Conservation (phyloP, 345 rosid genomes). For the Lagerstroemia speciosa region DNA sequence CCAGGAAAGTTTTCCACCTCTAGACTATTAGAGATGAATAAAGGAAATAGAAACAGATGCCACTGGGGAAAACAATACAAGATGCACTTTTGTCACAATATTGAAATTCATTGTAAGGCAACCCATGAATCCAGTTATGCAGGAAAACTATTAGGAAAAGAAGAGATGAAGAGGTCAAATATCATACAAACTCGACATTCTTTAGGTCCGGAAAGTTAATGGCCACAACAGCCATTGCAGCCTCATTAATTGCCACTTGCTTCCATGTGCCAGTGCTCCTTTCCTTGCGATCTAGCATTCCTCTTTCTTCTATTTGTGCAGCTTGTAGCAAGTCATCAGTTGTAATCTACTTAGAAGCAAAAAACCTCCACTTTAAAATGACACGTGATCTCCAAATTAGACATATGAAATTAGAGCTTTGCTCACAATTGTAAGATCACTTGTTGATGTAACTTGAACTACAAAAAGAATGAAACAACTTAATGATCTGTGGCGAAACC, state of each 20-base stretch:
- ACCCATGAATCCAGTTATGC: not conserved
- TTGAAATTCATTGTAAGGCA: not conserved
- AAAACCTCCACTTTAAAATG: not conserved
- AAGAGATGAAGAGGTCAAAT: slow-evolving; percentile 8
- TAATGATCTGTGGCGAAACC: not conserved
- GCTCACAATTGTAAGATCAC: not conserved
- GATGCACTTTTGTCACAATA: not conserved
- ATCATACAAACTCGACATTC: slow-evolving; percentile 76
- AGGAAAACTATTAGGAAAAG: not conserved
- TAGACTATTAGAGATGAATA: not conserved
- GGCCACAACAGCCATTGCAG: slow-evolving; percentile 91
- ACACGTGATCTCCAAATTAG: not conserved
- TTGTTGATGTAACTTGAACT: not conserved
- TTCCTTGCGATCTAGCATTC: slow-evolving; percentile 79
- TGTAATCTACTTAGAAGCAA: slow-evolving; percentile 56
- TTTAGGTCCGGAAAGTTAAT: slow-evolving; percentile 87
- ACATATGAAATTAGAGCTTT: not conserved
- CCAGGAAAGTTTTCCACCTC: not conserved
- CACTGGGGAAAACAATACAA: not conserved
- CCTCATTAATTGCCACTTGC: slow-evolving; percentile 87
- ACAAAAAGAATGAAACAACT: not conserved
- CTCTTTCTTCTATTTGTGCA: slow-evolving; percentile 94
- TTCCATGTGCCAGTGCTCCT: slow-evolving; percentile 73
- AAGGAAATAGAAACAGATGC: not conserved
- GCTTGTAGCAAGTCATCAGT: slow-evolving; percentile 94